These are phyloP conservation scores for Geotrichum carabidarum DNA, from an alignment of 1,139 yeast species.

Conservation along the genomic window DNA sequence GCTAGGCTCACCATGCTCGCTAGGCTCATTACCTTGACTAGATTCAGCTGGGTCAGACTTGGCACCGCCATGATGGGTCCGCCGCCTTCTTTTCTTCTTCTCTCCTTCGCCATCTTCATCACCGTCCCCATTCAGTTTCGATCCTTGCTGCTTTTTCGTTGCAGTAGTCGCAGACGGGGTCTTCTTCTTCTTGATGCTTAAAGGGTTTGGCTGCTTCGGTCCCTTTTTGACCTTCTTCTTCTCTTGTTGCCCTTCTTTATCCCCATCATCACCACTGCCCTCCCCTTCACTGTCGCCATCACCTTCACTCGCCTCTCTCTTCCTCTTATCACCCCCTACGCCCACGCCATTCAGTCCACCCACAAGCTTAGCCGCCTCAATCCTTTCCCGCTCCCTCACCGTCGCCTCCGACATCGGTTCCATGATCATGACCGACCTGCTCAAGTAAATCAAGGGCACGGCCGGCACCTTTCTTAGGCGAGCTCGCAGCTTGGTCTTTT, in stretches of 20 bases:
- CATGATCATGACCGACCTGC: slow-evolving; percentile 90
- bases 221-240: slow-evolving; percentile 50
- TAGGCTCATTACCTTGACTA: neutral
- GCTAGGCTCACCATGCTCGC: neutral
- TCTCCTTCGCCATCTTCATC: neutral
- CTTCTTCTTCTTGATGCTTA: slow-evolving; percentile 61
- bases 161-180: slow-evolving; percentile 3
- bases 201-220: slow-evolving; percentile 75
- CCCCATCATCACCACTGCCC: slow-evolving; percentile 22
- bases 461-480: slow-evolving; percentile 75
- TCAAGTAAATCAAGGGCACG: slow-evolving; percentile 80
- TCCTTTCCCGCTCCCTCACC: slow-evolving; percentile 46
- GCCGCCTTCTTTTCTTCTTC: slow-evolving; percentile 11
- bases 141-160: neutral
- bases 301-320: slow-evolving; percentile 29
- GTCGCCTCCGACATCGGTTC: slow-evolving; percentile 84
- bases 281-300: slow-evolving; percentile 35
- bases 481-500: slow-evolving; percentile 63
- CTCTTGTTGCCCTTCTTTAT: slow-evolving; percentile 33
- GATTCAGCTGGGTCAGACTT: neutral
- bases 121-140: neutral
- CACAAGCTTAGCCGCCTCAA: slow-evolving; percentile 63
- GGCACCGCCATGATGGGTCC: slow-evolving; percentile 2
- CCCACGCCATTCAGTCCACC: slow-evolving; percentile 49
- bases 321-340: neutral